Conservation (phyloP, 345 rosid species). For the Eucalyptus cloeziana region DNA sequence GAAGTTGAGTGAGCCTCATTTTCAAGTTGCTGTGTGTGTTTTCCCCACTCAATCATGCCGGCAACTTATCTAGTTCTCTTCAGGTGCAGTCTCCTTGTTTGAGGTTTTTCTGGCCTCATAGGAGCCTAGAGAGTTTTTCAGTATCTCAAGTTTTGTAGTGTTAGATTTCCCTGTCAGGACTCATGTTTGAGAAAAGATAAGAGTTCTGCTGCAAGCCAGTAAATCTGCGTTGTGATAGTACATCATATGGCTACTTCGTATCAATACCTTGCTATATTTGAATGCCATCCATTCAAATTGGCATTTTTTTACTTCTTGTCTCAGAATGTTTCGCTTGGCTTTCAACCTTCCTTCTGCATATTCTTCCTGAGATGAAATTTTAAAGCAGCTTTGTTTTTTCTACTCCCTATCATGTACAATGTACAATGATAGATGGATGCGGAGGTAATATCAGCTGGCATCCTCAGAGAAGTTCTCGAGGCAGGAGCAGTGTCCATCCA, state of each 20-base stretch:
- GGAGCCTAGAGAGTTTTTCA: fast-evolving
- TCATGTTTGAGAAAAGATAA: not conserved
- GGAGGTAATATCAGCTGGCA: constrained; percentile 89
- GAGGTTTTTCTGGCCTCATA: not conserved
- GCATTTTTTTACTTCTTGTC: not conserved
- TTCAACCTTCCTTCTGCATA: not conserved
- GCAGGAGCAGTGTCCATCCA: constrained; percentile 47
- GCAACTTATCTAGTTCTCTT: not conserved
- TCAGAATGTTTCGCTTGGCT: not conserved
- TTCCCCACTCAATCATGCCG: not conserved
- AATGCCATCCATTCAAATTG: not conserved
- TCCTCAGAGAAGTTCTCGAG: constrained; percentile 55
- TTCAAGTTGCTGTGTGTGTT: not conserved
- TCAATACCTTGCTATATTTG: not conserved
- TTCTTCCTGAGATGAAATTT: not conserved
- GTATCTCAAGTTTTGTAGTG: not conserved
- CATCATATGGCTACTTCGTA: not conserved
- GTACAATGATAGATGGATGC: constrained; percentile 70
- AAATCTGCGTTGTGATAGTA: fast-evolving
- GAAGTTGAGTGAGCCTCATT: not conserved
- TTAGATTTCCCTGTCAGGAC: not conserved
- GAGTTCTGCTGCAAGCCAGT: not conserved
- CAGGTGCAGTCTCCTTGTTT: not conserved
- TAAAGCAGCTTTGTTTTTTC: not conserved
- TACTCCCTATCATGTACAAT: not conserved